Evolutionary conservation across 148 eudicot genomes (phyloP).

Genomic region (Hydrangea macrophylla): DNA sequence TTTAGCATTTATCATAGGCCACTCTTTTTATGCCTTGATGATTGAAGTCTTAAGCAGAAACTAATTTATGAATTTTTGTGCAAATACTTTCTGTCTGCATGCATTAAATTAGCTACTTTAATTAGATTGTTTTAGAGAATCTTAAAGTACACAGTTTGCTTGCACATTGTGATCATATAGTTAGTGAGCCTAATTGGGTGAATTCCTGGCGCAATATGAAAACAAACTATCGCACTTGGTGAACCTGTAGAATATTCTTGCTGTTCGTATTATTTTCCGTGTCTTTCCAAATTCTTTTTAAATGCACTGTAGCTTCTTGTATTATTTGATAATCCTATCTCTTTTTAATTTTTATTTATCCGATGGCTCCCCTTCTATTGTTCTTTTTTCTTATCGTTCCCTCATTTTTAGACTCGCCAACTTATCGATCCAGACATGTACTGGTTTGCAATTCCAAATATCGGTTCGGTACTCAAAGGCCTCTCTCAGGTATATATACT

Average conservation of each 20-base stretch:
- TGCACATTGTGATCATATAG: not conserved
- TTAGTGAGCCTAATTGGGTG: not conserved
- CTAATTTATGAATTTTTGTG: too few relatives aligned
- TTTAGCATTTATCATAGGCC: not conserved
- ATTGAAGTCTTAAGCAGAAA: not conserved
- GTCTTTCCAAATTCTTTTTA: not conserved
- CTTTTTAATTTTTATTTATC: not conserved
- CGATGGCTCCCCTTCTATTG: not conserved
- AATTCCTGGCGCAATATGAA: not conserved
- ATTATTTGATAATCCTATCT: too few relatives aligned
- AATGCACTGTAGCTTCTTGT: not conserved
- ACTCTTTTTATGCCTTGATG: too few relatives aligned
- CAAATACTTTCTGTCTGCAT: not conserved
- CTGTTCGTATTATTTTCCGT: not conserved
- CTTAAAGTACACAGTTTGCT: not conserved
- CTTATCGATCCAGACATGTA: constrained; percentile 85
- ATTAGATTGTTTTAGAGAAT: not conserved
- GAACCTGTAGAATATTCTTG: not conserved
- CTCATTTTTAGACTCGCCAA: constrained; percentile 69
- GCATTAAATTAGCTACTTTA: not conserved
- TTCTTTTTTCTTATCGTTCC: constrained; percentile 5
- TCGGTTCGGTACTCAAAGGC: constrained; percentile 85
- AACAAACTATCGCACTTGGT: not conserved
- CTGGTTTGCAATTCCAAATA: constrained; percentile 92
- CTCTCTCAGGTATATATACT: constrained; percentile 69